Conservation (phyloP, 768 basidiomycete species). For the Serendipita sp. region DNA sequence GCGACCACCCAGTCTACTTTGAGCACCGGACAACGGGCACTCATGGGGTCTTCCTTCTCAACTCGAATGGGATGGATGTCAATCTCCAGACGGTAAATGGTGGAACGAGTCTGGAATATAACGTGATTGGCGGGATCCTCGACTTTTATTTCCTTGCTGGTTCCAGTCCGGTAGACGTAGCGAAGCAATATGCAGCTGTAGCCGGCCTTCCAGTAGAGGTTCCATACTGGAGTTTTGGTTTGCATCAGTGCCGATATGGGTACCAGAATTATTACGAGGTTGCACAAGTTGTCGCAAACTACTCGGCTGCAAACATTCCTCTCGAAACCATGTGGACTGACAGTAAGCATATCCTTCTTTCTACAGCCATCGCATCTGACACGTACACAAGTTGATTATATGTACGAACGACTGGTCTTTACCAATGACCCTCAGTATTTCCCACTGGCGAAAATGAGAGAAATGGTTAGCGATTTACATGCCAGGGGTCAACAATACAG, state of each 20-base stretch:
- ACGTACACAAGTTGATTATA: constrained; percentile 28
- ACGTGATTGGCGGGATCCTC: constrained; percentile 45
- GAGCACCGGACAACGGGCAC: constrained; percentile 54
- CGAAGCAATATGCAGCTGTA: constrained; percentile 52
- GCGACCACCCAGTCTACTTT: constrained; percentile 54
- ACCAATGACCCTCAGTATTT: constrained; percentile 45
- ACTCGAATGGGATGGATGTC: constrained; percentile 21
- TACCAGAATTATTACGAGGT: constrained; percentile 48
- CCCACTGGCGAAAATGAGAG: too few relatives aligned
- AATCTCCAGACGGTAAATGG: background rate
- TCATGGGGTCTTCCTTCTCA: constrained; percentile 67
- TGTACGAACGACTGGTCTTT: constrained; percentile 49
- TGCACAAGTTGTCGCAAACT: constrained; percentile 42
- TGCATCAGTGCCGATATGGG: constrained; percentile 60
- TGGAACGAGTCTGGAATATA: constrained; percentile 34
- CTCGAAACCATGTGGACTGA: constrained; percentile 71
- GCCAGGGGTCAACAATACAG: constrained; percentile 40
- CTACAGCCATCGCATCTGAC: background rate
- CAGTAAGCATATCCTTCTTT: constrained; percentile 15
- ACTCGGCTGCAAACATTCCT: constrained; percentile 43
- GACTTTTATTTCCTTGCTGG: constrained; percentile 40
- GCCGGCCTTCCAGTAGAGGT: constrained; percentile 53
- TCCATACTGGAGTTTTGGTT: constrained; percentile 56
- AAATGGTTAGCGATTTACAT: constrained; percentile 30
- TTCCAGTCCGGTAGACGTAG: constrained; percentile 32